A percentile compares a stretch with the other conserved stretches of the same genome.
Conservation (phyloP, 208 protist species). For the Wallacemonas sp. region DNA sequence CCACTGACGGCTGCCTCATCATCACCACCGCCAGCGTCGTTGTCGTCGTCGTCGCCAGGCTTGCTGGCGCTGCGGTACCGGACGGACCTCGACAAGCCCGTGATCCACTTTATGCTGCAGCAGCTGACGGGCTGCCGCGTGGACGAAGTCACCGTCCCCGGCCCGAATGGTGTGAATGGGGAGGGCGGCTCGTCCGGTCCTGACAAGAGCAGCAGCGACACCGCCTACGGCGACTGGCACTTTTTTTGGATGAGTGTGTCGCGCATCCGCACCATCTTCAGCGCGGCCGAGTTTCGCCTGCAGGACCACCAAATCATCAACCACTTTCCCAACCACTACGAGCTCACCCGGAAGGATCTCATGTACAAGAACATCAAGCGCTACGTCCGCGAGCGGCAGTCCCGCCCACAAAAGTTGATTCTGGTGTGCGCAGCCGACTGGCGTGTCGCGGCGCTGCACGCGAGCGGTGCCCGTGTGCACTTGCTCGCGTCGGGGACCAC, state of each 20-base stretch:
- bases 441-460: constrained; percentile 32
- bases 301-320: constrained; percentile 93
- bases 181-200: constrained; percentile 13
- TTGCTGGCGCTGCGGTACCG: constrained; percentile 62
- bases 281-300: constrained; percentile 66
- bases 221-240: constrained; percentile 82
- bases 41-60: neutral
- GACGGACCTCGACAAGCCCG: constrained; percentile 83
- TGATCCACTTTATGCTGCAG: constrained; percentile 86
- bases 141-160: constrained; percentile 25
- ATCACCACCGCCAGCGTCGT: neutral
- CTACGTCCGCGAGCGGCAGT: constrained; percentile 62
- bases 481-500: constrained; percentile 11
- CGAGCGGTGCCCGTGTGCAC: constrained; percentile 4
- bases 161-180: constrained; percentile 18
- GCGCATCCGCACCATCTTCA: constrained; percentile 73
- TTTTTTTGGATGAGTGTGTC: constrained; percentile 91
- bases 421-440: constrained; percentile 50
- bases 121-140: constrained; percentile 26
- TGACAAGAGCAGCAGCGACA: constrained; percentile 27
- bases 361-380: constrained; percentile 97
- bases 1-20: neutral
- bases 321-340: constrained; percentile 98
- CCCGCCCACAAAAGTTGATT: constrained; percentile 37
- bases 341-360: constrained; percentile 97